Evolutionary conservation across 805 yeast genomes (phyloP), one percentile per base, ranked within the genome.

Genomic region (Myxozyma melibiosi): DNA sequence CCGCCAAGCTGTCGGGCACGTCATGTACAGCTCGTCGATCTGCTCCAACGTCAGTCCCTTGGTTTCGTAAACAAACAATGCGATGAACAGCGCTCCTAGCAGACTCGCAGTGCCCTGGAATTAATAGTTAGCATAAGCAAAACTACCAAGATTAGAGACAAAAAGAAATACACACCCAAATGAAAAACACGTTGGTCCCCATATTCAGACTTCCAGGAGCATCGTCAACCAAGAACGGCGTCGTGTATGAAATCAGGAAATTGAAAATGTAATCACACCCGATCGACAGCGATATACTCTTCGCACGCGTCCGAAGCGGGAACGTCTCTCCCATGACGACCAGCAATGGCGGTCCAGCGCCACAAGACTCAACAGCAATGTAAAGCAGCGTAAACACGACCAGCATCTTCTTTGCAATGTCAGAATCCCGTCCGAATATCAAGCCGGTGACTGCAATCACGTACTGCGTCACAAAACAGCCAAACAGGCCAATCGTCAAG

Each of bases 321-420:
- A 53, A 60, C 6, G 50, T 39, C 16, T 60, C 64, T 14, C 64
- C 64, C 37, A 58, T 38, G 14, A 60, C 54, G n/a, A 55, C 63
- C 5, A 91, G 88, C 38, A 81, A 82, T 62, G 82, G 82, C 34
- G 94, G 90, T 69, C 94, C 92, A 90, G 94, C 88, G 25, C 91
- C 81, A 3, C 88, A 78, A 7, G 94, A 94, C 73, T 85, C 86
- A 70, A 85, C 84, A 51, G 86, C 85, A 63, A 88, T 85, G 69
- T 86, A 88, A 56, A 81, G 62, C 68, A 83, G 80, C 2, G 78
- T 71, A 64, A 80, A 78, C 22, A 82, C 82, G 65, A 82, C 78
- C 66, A 81, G 73, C 37, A 76, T 78, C 69, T 76, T 74, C 51
- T 79, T 75, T 9, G 79, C 75, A 16, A 72, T 65, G 30, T 61